Percentiles rank a stretch among this genome's conserved stretches.
Conservation (phyloP, 805 yeast genomes). For the Jamesozyma piceae region DNA sequence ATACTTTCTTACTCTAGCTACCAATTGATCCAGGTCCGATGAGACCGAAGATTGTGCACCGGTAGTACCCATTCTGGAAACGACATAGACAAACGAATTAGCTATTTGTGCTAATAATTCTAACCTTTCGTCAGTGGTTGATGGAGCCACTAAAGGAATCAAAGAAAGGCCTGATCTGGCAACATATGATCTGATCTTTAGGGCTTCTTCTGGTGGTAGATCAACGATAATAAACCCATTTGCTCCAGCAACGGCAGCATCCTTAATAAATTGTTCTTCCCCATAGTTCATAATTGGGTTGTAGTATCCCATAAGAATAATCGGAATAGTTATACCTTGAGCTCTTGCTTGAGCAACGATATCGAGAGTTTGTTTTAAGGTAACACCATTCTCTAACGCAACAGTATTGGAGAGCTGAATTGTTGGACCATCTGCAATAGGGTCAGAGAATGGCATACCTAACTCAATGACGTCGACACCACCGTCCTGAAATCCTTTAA, state of each 20-base stretch:
- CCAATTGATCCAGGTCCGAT: conserved; percentile 53
- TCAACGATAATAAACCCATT: conserved; percentile 93
- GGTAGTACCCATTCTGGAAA: conserved; percentile 95
- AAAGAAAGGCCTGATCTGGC: conserved; percentile 62
- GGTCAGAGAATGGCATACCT: conserved; percentile 95
- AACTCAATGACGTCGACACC: conserved; percentile 93
- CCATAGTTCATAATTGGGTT: conserved; percentile 89
- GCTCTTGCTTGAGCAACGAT: conserved; percentile 66
- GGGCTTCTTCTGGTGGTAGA: conserved; percentile 96
- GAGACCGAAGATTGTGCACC: conserved; percentile 68
- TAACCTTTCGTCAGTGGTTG: conserved; percentile 86
- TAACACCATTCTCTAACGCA: conserved; percentile 79
- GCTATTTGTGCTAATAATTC: conserved; percentile 73
- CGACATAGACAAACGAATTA: conserved; percentile 92
- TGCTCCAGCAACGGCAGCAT: conserved; percentile 81
- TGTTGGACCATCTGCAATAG: conserved; percentile 97
- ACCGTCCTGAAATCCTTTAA: conserved; percentile 84
- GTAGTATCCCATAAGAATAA: conserved; percentile 94
- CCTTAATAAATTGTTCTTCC: conserved; percentile 71
- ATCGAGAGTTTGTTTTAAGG: conserved; percentile 59
- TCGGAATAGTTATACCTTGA: conserved; percentile 79
- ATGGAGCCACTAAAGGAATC: conserved; percentile 93
- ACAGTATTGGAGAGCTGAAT: conserved; percentile 79
- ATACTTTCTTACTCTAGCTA: conserved; percentile 63
- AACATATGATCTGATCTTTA: conserved; percentile 70